Percentiles rank a stretch among this genome's conserved stretches.
Conservation (phyloP, 345 rosid species). For the Eucalyptus pauciflora region DNA sequence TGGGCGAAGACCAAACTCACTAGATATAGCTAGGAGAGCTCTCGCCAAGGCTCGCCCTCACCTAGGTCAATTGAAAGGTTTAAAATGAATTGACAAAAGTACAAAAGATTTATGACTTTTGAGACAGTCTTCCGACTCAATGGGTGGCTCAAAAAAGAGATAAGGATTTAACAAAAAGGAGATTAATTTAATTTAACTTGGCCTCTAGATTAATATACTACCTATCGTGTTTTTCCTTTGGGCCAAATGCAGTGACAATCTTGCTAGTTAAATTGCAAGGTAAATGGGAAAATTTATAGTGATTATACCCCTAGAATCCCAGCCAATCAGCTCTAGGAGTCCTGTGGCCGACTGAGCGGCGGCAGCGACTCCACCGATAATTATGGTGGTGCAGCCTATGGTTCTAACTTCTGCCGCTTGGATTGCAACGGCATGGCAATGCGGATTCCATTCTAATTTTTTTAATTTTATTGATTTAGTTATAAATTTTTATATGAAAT, state of each 20-base stretch:
- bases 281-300: background rate
- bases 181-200: no score
- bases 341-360: conserved; percentile 73
- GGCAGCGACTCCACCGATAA: conserved; percentile 54
- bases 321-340: conserved; percentile 23
- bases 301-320: conserved; percentile 39
- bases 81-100: no score
- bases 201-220: background rate
- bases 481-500: fast-evolving
- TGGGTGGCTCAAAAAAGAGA: fast-evolving
- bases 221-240: background rate
- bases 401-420: no score
- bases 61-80: fast-evolving
- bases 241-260: background rate
- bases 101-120: fast-evolving
- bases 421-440: no score
- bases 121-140: fast-evolving
- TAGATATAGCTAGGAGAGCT: no score
- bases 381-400: conserved; percentile 45
- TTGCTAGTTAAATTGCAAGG: background rate
- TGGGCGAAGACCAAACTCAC: fast-evolving
- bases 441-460: no score
- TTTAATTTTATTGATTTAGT: no score
- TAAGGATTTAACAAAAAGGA: background rate
- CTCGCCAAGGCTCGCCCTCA: fast-evolving